Conservation (phyloP, 495 filamentous ascomycete species). For the Tuber calosporum region DNA sequence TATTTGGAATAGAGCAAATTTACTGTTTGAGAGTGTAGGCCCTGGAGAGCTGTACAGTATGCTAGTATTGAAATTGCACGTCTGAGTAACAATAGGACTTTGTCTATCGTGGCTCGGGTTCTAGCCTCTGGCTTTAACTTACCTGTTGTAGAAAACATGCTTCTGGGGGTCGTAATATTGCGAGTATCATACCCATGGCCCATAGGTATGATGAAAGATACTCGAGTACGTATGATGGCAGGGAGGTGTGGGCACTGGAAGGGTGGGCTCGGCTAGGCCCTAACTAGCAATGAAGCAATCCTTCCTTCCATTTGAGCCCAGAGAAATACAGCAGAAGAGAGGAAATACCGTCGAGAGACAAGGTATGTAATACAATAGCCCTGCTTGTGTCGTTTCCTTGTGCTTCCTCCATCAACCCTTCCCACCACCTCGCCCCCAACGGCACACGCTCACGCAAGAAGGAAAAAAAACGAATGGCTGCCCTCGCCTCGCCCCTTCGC, state of each 20-base stretch:
- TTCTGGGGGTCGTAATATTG: no score
- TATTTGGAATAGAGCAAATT: background rate
- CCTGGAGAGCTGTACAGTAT: background rate
- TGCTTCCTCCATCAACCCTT: constrained; percentile 24
- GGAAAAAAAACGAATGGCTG: constrained; percentile 20
- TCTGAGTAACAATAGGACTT: background rate
- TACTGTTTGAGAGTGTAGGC: background rate
- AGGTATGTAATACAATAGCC: background rate
- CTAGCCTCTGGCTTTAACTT: background rate
- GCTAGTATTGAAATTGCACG: background rate
- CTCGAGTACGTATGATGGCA: no score
- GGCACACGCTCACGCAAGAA: background rate
- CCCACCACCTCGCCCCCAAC: constrained; percentile 15
- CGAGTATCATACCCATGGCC: background rate
- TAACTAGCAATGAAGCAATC: background rate
- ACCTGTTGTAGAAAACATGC: background rate
- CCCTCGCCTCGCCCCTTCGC: constrained; percentile 29
- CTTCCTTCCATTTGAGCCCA: background rate
- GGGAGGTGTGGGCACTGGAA: background rate
- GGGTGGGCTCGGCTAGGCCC: background rate
- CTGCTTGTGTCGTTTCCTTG: constrained; percentile 8
- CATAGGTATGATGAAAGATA: background rate
- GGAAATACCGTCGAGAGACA: background rate
- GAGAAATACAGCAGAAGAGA: background rate
- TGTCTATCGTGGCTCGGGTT: background rate